Evolutionary conservation across 306 rosid species (phyloP).

Genomic region (Cucurbita moschata): DNA sequence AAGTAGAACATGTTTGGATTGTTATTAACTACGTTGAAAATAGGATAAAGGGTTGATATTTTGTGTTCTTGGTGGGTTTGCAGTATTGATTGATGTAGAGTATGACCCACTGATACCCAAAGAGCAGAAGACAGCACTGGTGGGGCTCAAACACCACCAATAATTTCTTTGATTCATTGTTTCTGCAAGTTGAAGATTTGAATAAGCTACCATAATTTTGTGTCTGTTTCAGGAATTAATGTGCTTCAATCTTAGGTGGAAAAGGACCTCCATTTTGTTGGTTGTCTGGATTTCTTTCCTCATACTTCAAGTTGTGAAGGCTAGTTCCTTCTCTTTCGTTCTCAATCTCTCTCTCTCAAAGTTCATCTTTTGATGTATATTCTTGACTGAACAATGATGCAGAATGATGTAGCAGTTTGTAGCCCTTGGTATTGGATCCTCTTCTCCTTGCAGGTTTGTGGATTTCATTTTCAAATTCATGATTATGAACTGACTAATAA

Average conservation of each 20-base stretch:
- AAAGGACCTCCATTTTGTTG: constrained; percentile 29
- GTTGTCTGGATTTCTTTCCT: constrained; percentile 55
- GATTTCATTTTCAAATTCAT: neutral
- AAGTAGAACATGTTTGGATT: neutral
- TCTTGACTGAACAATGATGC: constrained; percentile 10
- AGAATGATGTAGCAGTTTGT: constrained; percentile 48
- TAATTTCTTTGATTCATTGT: neutral
- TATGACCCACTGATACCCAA: constrained; percentile 39
- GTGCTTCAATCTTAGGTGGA: constrained; percentile 58
- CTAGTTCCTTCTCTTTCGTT: constrained; percentile 1
- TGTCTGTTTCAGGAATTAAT: constrained; percentile 39
- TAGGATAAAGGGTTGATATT: neutral
- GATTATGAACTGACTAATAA: neutral
- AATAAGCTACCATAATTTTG: no score
- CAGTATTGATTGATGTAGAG: constrained; percentile 45
- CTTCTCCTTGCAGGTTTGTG: constrained; percentile 54
- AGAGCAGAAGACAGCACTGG: constrained; percentile 44
- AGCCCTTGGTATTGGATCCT: constrained; percentile 69
- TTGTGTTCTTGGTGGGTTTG: neutral
- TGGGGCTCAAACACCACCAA: constrained; percentile 13
- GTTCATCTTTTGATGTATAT: neutral
- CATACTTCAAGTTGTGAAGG: constrained; percentile 64
- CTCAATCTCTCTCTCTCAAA: neutral
- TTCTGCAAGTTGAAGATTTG: neutral
- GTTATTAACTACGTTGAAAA: no score